Evolutionary conservation across 805 yeast genomes (phyloP).

Genomic region (Pichia scutulata): DNA sequence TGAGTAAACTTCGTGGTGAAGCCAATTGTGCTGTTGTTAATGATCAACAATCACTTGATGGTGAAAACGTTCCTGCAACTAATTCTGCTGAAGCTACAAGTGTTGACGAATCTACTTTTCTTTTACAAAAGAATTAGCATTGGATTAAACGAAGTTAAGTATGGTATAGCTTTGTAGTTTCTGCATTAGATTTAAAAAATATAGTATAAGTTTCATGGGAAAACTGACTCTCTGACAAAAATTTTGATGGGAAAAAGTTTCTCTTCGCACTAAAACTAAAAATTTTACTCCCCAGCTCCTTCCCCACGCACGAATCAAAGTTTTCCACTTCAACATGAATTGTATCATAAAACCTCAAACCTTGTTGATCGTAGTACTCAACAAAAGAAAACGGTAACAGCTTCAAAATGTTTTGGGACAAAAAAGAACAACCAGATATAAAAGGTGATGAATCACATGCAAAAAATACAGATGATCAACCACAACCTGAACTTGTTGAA

Average conservation of each 20-base stretch:
- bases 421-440: not conserved
- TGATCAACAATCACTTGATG: slow-evolving; percentile 1
- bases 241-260: not conserved
- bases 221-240: too few relatives aligned
- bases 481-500: slow-evolving; percentile 8
- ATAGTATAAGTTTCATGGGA: not conserved
- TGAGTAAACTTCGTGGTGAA: slow-evolving; percentile 28
- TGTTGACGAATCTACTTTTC: slow-evolving; percentile 9
- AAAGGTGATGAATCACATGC: slow-evolving; percentile 5
- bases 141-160: not conserved
- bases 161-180: not conserved
- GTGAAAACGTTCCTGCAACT: not conserved
- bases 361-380: too few relatives aligned
- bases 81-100: not conserved
- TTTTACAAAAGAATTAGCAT: not conserved
- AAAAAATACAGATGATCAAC: not conserved
- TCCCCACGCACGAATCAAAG: not conserved
- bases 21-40: not conserved
- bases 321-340: not conserved
- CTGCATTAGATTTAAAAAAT: not conserved
- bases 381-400: too few relatives aligned
- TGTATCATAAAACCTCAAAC: not conserved
- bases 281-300: not conserved
- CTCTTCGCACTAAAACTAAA: not conserved
- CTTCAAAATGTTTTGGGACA: not conserved